Base-by-base conservation (phyloP, 106 monocot genomes). In the Phalaenopsis equestris region DNA sequence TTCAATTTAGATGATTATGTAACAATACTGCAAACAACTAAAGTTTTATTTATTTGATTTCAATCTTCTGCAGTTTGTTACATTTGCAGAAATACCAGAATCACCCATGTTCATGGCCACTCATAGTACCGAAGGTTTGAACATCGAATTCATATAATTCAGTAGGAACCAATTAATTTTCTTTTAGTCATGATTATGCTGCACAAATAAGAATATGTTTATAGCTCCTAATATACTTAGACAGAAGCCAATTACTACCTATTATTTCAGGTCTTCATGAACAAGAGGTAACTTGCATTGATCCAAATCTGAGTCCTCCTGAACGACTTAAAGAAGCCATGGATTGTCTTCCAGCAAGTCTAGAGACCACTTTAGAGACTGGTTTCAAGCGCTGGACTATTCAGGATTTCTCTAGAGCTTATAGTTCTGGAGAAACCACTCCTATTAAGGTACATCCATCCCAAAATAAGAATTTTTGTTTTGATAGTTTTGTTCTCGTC, bases 401-500 rank as follows among this genome's bases (percentile, higher is more conserved):
- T 79, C 81, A 76, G 75, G 96, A 96, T 64, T 96, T 88, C 68
- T 82, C 84, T 6, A 88, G 81, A 70, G 91, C 96, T 56, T 96
- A 96, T 55, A 87, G 5, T 56, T 89, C 87, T 67, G 80, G 90
- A 78, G 85, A 93, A 46, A 88, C 79, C 42, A 90, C 91, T 82
- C 96, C 96, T 72, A 84, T 88, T 72, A 49, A 52, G 82, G 95
- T 95, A 88, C 24, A 14, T 23, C 39, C 23, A 67, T 72, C 43
- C 57, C 61, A 79, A n/a, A 74, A 74, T 42, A 74, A 43, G 43
- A 43, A 19, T 19, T 74, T 17, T 4, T 19, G 17, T 43, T 74
- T 3, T 42, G 18, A 21, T 42, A 19, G 43, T 70, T 30, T 30
- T 30, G 30, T 30, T 30, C 30, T 30, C 30, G 30, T 30, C 30